Evolutionary conservation across 208 protist species (phyloP).

Genomic region (Tritrichomonas musculus): DNA sequence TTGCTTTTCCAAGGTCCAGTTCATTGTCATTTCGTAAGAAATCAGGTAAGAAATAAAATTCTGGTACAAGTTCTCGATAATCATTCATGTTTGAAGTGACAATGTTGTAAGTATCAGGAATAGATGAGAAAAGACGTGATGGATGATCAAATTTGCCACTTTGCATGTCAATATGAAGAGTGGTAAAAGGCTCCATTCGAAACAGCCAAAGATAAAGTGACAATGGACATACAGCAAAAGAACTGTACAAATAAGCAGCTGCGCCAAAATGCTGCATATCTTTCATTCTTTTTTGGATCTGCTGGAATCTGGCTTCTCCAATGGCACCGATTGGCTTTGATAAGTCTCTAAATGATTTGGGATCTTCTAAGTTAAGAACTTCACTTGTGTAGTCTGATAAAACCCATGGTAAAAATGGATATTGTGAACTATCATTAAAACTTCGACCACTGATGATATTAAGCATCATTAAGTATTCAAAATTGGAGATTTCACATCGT

Average conservation of each 20-base stretch:
- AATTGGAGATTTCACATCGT: not conserved
- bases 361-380: conserved; percentile 44
- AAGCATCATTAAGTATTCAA: conserved; percentile 8
- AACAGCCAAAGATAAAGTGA: conserved; percentile 52
- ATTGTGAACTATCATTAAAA: conserved; percentile 11
- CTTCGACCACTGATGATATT: not conserved
- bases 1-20: conserved; percentile 49
- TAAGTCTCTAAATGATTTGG: conserved; percentile 47
- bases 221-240: conserved; percentile 88
- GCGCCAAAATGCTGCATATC: not conserved
- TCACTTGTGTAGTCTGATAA: not conserved
- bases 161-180: conserved; percentile 41
- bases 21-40: conserved; percentile 52
- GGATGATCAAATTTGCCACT: conserved; percentile 69
- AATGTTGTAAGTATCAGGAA: not conserved
- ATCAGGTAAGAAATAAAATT: conserved; percentile 58
- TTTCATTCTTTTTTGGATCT: conserved; percentile 35
- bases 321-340: conserved; percentile 62
- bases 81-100: not conserved
- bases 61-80: conserved; percentile 52
- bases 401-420: conserved; percentile 32
- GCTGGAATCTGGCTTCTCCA: conserved; percentile 23
- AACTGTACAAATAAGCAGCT: conserved; percentile 92
- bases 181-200: conserved; percentile 44
- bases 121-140: not conserved